Evolutionary conservation across 768 basidiomycete species (phyloP).

Genomic region (Cystofilobasidium macerans): DNA sequence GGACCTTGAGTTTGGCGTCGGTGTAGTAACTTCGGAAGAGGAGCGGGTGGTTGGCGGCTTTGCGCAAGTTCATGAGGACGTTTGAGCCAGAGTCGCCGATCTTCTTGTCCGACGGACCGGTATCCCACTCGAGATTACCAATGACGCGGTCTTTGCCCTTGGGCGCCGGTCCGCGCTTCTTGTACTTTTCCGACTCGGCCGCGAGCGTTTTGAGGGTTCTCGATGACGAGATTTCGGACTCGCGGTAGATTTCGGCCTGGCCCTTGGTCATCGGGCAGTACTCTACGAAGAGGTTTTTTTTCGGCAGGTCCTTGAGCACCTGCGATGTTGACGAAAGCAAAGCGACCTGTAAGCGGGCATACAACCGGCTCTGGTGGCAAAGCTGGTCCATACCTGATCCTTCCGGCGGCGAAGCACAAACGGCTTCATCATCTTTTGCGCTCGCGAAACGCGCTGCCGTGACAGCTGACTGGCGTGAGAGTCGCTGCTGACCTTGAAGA

Average conservation of each 20-base stretch:
- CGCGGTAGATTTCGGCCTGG: slow-evolving; percentile 72
- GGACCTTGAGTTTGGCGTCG: slow-evolving; percentile 58
- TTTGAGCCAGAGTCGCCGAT: slow-evolving; percentile 66
- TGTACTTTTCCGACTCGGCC: slow-evolving; percentile 26
- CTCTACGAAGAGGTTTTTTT: slow-evolving; percentile 83
- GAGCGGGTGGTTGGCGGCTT: slow-evolving; percentile 93
- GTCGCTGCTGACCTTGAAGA: slow-evolving; percentile 88
- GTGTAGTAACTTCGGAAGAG: slow-evolving; percentile 78
- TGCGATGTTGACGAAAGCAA: slow-evolving; percentile 33
- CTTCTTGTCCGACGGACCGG: slow-evolving; percentile 29
- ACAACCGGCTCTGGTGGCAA: too few species aligned
- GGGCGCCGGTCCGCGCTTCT: slow-evolving; percentile 36
- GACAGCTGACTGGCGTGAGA: slow-evolving; percentile 77
- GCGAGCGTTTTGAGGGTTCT: slow-evolving; percentile 61
- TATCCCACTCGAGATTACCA: slow-evolving; percentile 19
- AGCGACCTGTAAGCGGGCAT: too few species aligned
- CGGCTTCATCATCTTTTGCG: slow-evolving; percentile 99
- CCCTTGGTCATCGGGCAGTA: slow-evolving; percentile 85
- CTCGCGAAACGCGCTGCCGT: slow-evolving; percentile 81
- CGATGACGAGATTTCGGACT: slow-evolving; percentile 67
- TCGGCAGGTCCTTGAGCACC: slow-evolving; percentile 86
- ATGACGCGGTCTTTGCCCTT: slow-evolving; percentile 23
- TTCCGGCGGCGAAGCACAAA: slow-evolving; percentile 95
- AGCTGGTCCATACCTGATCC: slow-evolving; percentile 54
- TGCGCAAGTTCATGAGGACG: slow-evolving; percentile 93